Evolutionary conservation across 2,329 filamentous ascomycete species (phyloP), one percentile per base, ranked within the genome.

Genomic region (Botrytis paeoniae): DNA sequence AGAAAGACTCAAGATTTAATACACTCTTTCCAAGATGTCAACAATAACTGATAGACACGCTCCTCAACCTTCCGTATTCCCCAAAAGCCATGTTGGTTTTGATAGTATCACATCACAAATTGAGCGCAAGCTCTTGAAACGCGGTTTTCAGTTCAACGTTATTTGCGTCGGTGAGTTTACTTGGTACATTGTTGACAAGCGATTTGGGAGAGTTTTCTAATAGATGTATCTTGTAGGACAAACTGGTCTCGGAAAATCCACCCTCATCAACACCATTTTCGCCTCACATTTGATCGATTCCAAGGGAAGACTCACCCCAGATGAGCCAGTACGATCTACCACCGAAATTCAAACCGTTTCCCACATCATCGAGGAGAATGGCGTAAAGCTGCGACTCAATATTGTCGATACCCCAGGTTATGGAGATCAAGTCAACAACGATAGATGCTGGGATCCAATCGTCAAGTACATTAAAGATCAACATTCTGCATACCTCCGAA

Each of bases 401-500:
- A 99, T 99, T 81, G 96, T 99, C 81, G 96, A 99, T 83, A 99
- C 96, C 77, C 96, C 96, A 77, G 96, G 96, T 77, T 99, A 99
- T 81, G 96, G 96, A 82, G 96, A 99, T 81, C 90, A 98, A 82
- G 96, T 99, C 85, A 99, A 99, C 90, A 99, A 99, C 85, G 96
- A 99, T 86, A 93, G 96, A 89, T 99, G 96, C 91, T 99, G 96
- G 96, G 96, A 99, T 83, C 96, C 96, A 76, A 99, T 99, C 83
- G 95, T 99, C 88, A 99, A 99, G 88, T 99, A 99, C 86, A 99
- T 99, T 89, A 99, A 99, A 89, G 96, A 99, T 85, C 96, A 99
- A 88, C 96, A 99, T 88, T 98, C 94, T 70, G 95, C 96, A 81
- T 99, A 98, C 87, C 91, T 99, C 80, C 93, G 96, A 85, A 99